Conservation (phyloP, 1,284 basidiomycete genomes). For the Limonomyces culmigenus region DNA sequence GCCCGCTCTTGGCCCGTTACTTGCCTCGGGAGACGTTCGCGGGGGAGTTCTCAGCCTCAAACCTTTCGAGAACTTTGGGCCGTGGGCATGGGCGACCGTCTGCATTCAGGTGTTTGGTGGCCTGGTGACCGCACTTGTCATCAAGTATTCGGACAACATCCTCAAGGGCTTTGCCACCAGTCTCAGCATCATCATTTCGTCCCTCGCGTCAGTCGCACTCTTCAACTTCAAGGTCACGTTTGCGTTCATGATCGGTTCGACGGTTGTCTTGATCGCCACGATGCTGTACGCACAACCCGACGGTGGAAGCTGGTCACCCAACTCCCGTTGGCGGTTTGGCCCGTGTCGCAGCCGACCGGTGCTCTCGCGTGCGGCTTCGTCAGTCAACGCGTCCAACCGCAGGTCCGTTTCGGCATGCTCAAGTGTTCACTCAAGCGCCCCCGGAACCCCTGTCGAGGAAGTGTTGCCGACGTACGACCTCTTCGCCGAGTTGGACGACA, state of each 20-base stretch:
- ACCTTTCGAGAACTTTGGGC: slow-evolving; percentile 66
- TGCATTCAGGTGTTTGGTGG: slow-evolving; percentile 84
- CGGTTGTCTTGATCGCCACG: slow-evolving; percentile 74
- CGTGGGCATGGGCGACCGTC: slow-evolving; percentile 91
- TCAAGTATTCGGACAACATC: slow-evolving; percentile 84
- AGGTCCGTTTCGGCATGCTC: too few species aligned
- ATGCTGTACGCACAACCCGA: slow-evolving; percentile 35
- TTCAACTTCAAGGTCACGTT: slow-evolving; percentile 83
- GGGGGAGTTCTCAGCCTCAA: slow-evolving; percentile 20
- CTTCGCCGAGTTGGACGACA: too few species aligned
- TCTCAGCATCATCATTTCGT: slow-evolving; percentile 85
- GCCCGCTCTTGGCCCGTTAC: slow-evolving; percentile 75
- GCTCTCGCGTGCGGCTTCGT: neutral
- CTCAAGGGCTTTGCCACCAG: slow-evolving; percentile 93
- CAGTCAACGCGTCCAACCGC: too few species aligned
- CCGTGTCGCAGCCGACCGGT: neutral
- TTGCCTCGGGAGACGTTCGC: slow-evolving; percentile 20
- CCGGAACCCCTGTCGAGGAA: too few species aligned
- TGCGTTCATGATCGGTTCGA: slow-evolving; percentile 73
- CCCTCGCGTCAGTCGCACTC: slow-evolving; percentile 78
- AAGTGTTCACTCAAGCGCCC: too few species aligned
- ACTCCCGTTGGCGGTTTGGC: neutral
- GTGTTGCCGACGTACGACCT: too few species aligned
- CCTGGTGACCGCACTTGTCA: slow-evolving; percentile 77
- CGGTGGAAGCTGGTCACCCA: slow-evolving; percentile 16